phyloP scores from a whole-genome alignment of 192 early-diverging fungal species.

The Diversispora epigaea region DNA sequence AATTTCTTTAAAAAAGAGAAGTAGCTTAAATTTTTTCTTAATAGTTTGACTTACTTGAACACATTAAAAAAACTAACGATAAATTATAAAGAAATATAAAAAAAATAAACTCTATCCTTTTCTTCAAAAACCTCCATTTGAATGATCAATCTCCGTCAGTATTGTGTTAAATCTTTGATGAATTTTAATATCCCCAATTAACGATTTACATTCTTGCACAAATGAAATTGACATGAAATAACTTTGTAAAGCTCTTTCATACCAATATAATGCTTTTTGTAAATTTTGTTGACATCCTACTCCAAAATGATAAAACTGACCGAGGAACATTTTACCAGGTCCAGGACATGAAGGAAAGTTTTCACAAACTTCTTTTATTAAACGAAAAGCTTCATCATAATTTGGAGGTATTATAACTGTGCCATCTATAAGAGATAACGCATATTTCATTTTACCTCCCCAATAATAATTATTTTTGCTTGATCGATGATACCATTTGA shows the following conservation, averaged over 20 bases:
- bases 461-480: conserved; percentile 23
- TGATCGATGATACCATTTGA: conserved; percentile 2
- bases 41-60: too few relatives aligned
- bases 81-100: too few relatives aligned
- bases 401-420: neutral
- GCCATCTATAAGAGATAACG: neutral
- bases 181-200: neutral
- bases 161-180: too few relatives aligned
- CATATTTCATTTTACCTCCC: conserved; percentile 19
- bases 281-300: conserved; percentile 4
- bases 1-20: too few relatives aligned
- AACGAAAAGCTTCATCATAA: neutral
- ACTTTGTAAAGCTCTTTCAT: conserved; percentile 4
- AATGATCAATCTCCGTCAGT: too few relatives aligned
- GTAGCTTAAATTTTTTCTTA: too few relatives aligned
- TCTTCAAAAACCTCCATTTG: too few relatives aligned
- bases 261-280: conserved; percentile 17
- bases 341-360: neutral
- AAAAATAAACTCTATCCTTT: too few relatives aligned
- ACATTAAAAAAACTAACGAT: too few relatives aligned
- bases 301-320: conserved; percentile 12
- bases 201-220: neutral
- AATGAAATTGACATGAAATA: neutral
- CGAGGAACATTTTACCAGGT: conserved; percentile 1
- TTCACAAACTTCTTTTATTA: neutral